A percentile compares a stretch with the other conserved stretches of the same genome.
phyloP scores from a whole-genome alignment of 2,329 filamentous ascomycete genomes.

The Zymoseptoria tritici region DNA sequence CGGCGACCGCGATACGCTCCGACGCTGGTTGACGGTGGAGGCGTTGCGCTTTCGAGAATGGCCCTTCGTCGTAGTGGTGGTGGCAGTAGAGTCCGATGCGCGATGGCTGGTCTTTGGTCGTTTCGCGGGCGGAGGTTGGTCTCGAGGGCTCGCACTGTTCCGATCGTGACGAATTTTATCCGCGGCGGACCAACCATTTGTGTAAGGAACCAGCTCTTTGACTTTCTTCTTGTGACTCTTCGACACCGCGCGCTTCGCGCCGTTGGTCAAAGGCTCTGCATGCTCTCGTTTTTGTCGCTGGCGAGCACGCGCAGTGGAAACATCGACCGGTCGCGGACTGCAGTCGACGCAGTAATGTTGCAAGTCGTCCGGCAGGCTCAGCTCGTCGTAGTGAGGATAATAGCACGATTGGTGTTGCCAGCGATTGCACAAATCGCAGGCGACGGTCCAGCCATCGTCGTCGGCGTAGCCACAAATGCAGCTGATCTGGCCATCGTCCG shows the following conservation, averaged over 20 bases:
- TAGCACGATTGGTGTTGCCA: slow-evolving; percentile 99
- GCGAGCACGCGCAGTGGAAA: slow-evolving; percentile 58
- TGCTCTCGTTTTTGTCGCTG: slow-evolving; percentile 24
- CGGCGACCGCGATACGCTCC: slow-evolving; percentile 71
- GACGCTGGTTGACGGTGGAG: slow-evolving; percentile 52
- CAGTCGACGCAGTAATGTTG: slow-evolving; percentile 87
- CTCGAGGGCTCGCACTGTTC: slow-evolving; percentile 44
- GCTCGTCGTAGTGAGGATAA: slow-evolving; percentile 65
- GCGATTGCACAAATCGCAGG: slow-evolving; percentile 90
- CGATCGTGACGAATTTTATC: slow-evolving; percentile 52
- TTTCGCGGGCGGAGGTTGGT: slow-evolving; percentile 58
- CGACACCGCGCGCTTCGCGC: slow-evolving; percentile 60
- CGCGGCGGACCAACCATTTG: slow-evolving; percentile 55
- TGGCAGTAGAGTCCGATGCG: slow-evolving; percentile 62
- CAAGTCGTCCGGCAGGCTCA: slow-evolving; percentile 47
- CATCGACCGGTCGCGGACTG: slow-evolving; percentile 67
- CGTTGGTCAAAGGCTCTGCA: slow-evolving; percentile 54
- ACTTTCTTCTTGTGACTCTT: slow-evolving; percentile 86
- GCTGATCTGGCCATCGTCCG: slow-evolving; percentile 90
- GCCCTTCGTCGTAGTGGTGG: slow-evolving; percentile 55
- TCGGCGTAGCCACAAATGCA: slow-evolving; percentile 91
- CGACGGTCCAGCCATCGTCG: slow-evolving; percentile 96
- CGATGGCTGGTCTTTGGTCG: slow-evolving; percentile 78
- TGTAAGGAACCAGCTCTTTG: slow-evolving; percentile 55
- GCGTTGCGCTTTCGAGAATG: slow-evolving; percentile 55